phyloP scores from a whole-genome alignment of 495 filamentous ascomycete species.

The Platismatia glauca region DNA sequence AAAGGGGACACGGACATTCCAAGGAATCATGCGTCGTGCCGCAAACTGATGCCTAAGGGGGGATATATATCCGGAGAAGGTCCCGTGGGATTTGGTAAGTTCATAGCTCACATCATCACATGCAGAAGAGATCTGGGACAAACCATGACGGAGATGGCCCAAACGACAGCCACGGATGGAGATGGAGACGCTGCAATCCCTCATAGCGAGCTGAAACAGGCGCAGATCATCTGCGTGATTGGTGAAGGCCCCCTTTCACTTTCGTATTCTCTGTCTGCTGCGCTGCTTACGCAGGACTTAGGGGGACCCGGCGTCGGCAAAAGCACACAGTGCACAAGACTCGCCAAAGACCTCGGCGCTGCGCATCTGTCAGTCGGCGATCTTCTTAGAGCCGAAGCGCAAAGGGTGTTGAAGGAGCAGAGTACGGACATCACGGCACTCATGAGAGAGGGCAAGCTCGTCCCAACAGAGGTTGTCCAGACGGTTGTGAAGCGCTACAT shows the following conservation, averaged over 20 bases:
- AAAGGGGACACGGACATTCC: too few relatives aligned
- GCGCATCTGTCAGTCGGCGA: slow-evolving; percentile 32
- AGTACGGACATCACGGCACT: slow-evolving; percentile 16
- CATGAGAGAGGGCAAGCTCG: slow-evolving; percentile 23
- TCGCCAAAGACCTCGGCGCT: slow-evolving; percentile 9
- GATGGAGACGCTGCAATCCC: background rate
- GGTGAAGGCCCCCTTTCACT: background rate
- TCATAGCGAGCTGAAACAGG: background rate
- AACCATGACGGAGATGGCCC: slow-evolving; percentile 1
- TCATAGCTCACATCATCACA: background rate
- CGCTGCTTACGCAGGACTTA: slow-evolving; percentile 20
- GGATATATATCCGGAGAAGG: background rate
- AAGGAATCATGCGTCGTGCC: background rate
- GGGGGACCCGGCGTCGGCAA: slow-evolving; percentile 35
- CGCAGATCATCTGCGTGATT: slow-evolving; percentile 15
- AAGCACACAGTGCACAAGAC: slow-evolving; percentile 30
- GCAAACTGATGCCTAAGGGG: background rate
- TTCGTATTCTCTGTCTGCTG: too few relatives aligned
- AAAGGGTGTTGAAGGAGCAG: background rate
- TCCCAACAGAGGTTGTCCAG: slow-evolving; percentile 24
- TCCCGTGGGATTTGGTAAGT: background rate
- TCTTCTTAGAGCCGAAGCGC: slow-evolving; percentile 26
- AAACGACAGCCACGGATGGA: background rate
- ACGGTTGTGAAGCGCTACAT: slow-evolving; percentile 14
- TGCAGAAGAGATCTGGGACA: background rate